Evolutionary conservation across 495 filamentous ascomycete genomes (phyloP).

Genomic region (Filosporella fistucella): DNA sequence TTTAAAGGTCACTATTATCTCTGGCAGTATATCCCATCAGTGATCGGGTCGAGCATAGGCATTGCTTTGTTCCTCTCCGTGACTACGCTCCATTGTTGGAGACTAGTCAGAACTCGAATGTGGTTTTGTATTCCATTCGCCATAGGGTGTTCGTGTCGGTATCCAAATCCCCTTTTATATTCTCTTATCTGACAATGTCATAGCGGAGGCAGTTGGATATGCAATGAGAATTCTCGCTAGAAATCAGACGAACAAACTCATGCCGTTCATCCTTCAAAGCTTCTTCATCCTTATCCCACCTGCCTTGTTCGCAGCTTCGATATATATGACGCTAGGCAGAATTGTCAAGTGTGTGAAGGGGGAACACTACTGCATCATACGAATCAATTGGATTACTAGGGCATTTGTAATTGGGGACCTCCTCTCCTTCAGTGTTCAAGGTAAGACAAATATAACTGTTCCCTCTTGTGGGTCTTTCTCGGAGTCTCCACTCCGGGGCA

Average conservation of each 20-base stretch:
- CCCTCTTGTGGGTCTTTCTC: too few species aligned
- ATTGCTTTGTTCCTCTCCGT: conserved; percentile 38
- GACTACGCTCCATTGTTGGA: conserved; percentile 39
- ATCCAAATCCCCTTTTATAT: not conserved
- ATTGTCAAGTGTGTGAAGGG: conserved; percentile 38
- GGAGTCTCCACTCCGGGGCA: too few species aligned
- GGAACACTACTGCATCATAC: conserved; percentile 36
- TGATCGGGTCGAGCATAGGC: conserved; percentile 46
- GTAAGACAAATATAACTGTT: too few species aligned
- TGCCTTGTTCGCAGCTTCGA: conserved; percentile 46
- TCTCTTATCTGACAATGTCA: conserved; percentile 14
- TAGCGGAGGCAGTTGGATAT: conserved; percentile 43
- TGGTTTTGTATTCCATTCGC: conserved; percentile 55
- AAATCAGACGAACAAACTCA: conserved; percentile 28
- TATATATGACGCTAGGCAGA: conserved; percentile 50
- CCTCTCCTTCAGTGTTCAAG: conserved; percentile 35
- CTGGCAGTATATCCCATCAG: conserved; percentile 49
- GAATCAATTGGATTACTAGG: conserved; percentile 31
- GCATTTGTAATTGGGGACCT: conserved; percentile 43
- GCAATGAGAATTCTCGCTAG: conserved; percentile 33
- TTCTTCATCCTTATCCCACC: conserved; percentile 43
- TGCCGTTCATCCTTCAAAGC: conserved; percentile 44
- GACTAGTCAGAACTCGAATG: conserved; percentile 36
- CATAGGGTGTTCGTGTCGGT: conserved; percentile 45
- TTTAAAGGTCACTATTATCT: conserved; percentile 29